phyloP scores from a whole-genome alignment of 2,329 filamentous ascomycete genomes.

The Fusarium pseudoanthophilum region DNA sequence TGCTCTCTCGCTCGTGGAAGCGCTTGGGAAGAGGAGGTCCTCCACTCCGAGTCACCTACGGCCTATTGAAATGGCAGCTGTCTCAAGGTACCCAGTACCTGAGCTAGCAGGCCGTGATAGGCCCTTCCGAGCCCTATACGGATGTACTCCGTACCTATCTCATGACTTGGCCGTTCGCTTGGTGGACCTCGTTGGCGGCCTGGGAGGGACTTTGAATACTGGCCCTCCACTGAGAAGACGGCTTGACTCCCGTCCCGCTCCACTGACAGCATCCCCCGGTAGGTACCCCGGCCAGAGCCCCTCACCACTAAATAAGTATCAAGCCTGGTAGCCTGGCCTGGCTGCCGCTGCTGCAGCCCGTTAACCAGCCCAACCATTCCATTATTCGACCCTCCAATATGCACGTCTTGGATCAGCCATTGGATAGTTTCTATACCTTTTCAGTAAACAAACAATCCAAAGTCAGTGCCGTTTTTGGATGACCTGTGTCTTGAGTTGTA shows the following conservation, averaged over 20 bases:
- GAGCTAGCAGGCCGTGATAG: background rate
- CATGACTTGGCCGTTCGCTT: constrained; percentile 21
- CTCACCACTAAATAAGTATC: constrained; percentile 22
- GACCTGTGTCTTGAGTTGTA: background rate
- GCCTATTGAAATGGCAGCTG: constrained; percentile 17
- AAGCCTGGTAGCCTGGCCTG: constrained; percentile 19
- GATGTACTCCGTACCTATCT: constrained; percentile 31
- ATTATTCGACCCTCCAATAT: constrained; percentile 13
- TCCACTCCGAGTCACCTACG: constrained; percentile 18
- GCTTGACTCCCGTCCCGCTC: constrained; percentile 35
- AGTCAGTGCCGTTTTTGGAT: background rate
- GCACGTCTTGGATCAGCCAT: constrained; percentile 3
- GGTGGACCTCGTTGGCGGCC: constrained; percentile 27
- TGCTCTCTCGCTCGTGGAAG: constrained; percentile 27
- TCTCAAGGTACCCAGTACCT: constrained; percentile 24
- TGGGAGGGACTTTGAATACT: constrained; percentile 30
- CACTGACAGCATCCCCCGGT: constrained; percentile 37
- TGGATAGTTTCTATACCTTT: constrained; percentile 2
- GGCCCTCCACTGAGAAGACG: constrained; percentile 32
- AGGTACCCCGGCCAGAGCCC: constrained; percentile 6
- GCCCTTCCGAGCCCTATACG: background rate
- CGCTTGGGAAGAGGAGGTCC: constrained; percentile 40
- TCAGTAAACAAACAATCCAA: constrained; percentile 7
- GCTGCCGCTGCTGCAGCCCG: constrained; percentile 28
- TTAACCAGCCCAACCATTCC: constrained; percentile 21